Evolutionary conservation across 257 asterid genomes (phyloP).

Genomic region (Lycium barbarum): DNA sequence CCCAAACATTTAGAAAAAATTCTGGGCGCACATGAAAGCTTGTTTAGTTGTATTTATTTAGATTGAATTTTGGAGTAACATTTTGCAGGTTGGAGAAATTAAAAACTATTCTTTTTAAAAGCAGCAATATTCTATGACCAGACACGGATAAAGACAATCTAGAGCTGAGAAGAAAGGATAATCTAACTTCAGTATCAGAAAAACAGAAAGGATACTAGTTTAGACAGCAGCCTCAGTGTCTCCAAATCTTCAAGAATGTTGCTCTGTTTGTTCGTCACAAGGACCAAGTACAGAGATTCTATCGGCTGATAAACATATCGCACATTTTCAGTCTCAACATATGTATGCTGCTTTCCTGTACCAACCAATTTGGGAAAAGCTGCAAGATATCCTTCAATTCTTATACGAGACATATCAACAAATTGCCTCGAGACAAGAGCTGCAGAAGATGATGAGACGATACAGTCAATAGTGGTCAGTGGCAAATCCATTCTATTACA

Average conservation of each 20-base stretch:
- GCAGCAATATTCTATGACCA: neutral
- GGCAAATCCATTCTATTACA: neutral
- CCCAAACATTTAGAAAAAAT: slow-evolving; percentile 8
- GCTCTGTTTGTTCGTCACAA: slow-evolving; percentile 94
- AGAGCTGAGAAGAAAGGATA: slow-evolving; percentile 29
- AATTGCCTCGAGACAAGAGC: slow-evolving; percentile 96
- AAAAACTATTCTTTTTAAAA: neutral
- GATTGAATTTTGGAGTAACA: slow-evolving; percentile 12
- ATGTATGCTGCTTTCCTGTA: slow-evolving; percentile 90
- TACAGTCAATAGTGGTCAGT: slow-evolving; percentile 38
- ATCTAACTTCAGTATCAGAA: slow-evolving; percentile 28
- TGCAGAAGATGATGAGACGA: slow-evolving; percentile 47
- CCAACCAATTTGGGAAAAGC: slow-evolving; percentile 96
- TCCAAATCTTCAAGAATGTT: slow-evolving; percentile 95
- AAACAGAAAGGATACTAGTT: slow-evolving; percentile 74
- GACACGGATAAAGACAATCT: slow-evolving; percentile 19
- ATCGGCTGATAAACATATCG: slow-evolving; percentile 96
- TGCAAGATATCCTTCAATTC: slow-evolving; percentile 97
- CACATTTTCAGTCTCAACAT: slow-evolving; percentile 89
- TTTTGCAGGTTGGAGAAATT: slow-evolving; percentile 13
- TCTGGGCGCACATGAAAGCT: slow-evolving; percentile 4
- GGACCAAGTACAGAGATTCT: slow-evolving; percentile 85
- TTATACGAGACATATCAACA: slow-evolving; percentile 93
- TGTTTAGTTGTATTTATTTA: neutral
- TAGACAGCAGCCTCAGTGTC: slow-evolving; percentile 87